These are phyloP conservation scores for Rosa persica DNA, from an alignment of 306 rosid genomes.

Conservation along the genomic window DNA sequence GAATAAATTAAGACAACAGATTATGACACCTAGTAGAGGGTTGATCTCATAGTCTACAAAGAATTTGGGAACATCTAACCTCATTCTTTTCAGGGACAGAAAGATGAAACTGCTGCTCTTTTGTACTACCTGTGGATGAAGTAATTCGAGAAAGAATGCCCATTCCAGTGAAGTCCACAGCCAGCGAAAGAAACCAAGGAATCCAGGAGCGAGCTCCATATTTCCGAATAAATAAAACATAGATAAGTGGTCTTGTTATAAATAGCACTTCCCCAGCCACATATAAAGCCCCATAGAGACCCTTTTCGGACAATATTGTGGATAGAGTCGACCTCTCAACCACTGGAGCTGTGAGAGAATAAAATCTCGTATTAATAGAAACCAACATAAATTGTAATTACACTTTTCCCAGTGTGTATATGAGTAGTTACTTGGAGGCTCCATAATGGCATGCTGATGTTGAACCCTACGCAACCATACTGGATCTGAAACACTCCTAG, in stretches of 20 bases:
- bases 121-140: conserved; percentile 34
- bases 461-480: conserved; percentile 54
- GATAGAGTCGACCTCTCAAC: conserved; percentile 57
- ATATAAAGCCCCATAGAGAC: conserved; percentile 66
- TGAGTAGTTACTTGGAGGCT: conserved; percentile 50
- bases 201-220: conserved; percentile 78
- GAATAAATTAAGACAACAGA: conserved; percentile 9
- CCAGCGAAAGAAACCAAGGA: conserved; percentile 88
- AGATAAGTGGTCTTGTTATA: conserved; percentile 78
- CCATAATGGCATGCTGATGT: conserved; percentile 57
- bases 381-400: background rate
- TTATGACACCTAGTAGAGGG: conserved; percentile 7
- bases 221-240: conserved; percentile 74
- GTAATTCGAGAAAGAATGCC: conserved; percentile 60
- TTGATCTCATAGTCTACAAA: conserved; percentile 4
- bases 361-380: conserved; percentile 31
- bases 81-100: conserved; percentile 74
- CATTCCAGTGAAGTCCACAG: conserved; percentile 57
- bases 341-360: conserved; percentile 46
- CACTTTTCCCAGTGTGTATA: background rate
- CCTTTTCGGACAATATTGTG: conserved; percentile 58
- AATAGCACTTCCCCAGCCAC: conserved; percentile 70
- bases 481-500: conserved; percentile 60
- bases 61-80: conserved; percentile 51
- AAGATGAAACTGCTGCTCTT: conserved; percentile 45